Conservation (phyloP, 805 yeast species). For the Wickerhamomyces ciferrii region DNA sequence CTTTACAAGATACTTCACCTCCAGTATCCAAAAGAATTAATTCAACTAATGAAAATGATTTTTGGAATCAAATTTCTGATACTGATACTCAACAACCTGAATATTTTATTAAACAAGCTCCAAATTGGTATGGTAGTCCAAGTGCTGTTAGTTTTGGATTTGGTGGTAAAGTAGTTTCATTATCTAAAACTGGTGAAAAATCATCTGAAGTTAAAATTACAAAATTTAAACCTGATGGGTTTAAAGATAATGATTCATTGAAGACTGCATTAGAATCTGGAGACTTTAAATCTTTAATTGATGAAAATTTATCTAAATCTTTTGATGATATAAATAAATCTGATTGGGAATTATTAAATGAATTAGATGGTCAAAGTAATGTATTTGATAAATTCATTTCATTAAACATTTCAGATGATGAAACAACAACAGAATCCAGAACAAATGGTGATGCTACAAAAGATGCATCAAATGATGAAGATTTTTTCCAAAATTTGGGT, state of each 20-base stretch:
- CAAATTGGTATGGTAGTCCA: constrained; percentile 79
- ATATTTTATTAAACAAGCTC: constrained; percentile 73
- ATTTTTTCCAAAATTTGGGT: constrained; percentile 31
- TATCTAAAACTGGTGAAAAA: constrained; percentile 34
- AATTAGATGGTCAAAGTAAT: constrained; percentile 47
- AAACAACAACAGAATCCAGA: too few species aligned
- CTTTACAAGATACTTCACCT: constrained; percentile 81
- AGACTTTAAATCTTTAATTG: constrained; percentile 51
- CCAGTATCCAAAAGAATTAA: constrained; percentile 40
- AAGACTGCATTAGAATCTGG: constrained; percentile 51
- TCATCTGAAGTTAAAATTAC: constrained; percentile 37
- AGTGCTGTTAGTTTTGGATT: constrained; percentile 81
- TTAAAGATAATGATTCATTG: constrained; percentile 35
- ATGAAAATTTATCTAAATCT: constrained; percentile 40
- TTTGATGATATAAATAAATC: constrained; percentile 36
- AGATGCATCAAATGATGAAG: constrained; percentile 24
- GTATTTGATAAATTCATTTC: constrained; percentile 42
- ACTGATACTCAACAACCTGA: constrained; percentile 71
- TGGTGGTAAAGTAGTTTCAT: constrained; percentile 80
- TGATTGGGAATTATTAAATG: constrained; percentile 64
- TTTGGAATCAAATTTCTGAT: constrained; percentile 75
- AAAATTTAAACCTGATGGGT: constrained; percentile 31
- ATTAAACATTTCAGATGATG: constrained; percentile 26
- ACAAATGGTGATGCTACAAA: constrained; percentile 6
- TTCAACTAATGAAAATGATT: constrained; percentile 60